Evolutionary conservation across 345 rosid species (phyloP), one percentile per base, ranked within the genome.

Genomic region (Chamaenerion angustifolium): DNA sequence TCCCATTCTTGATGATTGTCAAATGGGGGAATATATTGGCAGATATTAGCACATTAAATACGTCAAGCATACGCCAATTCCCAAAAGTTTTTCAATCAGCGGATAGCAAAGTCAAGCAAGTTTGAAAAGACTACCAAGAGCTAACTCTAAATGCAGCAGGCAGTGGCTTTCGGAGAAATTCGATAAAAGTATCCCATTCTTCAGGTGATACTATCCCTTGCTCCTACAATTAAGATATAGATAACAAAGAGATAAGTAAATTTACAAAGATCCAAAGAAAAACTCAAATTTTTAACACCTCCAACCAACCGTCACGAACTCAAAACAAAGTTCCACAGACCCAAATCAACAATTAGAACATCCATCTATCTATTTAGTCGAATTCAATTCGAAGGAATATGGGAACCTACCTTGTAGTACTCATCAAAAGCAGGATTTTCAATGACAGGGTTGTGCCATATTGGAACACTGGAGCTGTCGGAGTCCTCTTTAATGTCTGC

Each of bases 121-220:
- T 13, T 21, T 6, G 19, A 42, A 9, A 44, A 21, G 25, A 21
- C n/a, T 50, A 83, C 98, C 85, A 80, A 42, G 96, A 78, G 57
- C 85, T 84, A 48, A 92, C 87, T 66, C 98, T 71, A 74, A 92
- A 92, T 64, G 96, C 95, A 58, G 96, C 79, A 16, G 96, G 96
- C 71, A 92, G 68, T 0, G 98, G 94, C 25, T 75, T 84, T 7
- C 81, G 78, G 52, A 92, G 95, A 64, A 71, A 40, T 51, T 77
- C 83, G 23, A 80, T 62, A 54, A 92, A 84, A 12, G 71, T 59
- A 51, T 84, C 88, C 98, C 95, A 87, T 57, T 92, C 98, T 31
- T 92, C 81, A 11, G 69, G 53, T 12, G 72, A 53, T 62, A 87
- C 90, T 44, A 87, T 77, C 55, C 75, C 74, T 87, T 92, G 96